phyloP scores from a whole-genome alignment of 345 rosid genomes.

The Citrus glauca region DNA sequence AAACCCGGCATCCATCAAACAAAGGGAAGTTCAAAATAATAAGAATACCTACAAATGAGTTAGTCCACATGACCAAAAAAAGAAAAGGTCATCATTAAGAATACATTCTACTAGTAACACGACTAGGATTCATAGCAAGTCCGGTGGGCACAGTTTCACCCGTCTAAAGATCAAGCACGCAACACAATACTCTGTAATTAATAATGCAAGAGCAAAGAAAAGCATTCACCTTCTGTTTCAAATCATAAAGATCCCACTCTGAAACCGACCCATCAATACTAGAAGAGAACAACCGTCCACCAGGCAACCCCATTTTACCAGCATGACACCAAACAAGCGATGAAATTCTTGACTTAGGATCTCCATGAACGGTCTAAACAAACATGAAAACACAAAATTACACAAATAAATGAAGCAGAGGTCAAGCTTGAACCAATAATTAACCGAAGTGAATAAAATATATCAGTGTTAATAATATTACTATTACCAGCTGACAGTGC shows the following conservation, averaged over 20 bases:
- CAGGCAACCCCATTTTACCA: constrained; percentile 48
- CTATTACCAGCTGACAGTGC: constrained; percentile 90
- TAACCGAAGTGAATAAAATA: not conserved
- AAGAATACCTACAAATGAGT: not conserved
- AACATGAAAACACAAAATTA: not conserved
- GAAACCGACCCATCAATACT: constrained; percentile 82
- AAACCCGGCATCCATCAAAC: not conserved
- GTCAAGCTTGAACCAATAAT: not conserved
- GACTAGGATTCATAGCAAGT: not conserved
- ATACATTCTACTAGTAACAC: not conserved
- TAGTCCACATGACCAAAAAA: not conserved
- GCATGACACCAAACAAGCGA: constrained; percentile 76
- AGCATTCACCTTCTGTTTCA: constrained; percentile 72
- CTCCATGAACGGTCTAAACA: constrained; percentile 75
- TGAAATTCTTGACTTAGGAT: constrained; percentile 67
- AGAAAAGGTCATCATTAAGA: not conserved
- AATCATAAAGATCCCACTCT: constrained; percentile 82
- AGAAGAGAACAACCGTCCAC: constrained; percentile 78
- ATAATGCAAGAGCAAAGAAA: not conserved
- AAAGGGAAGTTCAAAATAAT: not conserved
- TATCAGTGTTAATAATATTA: not conserved
- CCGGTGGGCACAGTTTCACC: not conserved
- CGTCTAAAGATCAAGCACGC: not conserved
- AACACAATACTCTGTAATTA: not conserved
- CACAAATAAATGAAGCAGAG: constrained; percentile 2